These are phyloP conservation scores for Trametes polyzona DNA, from an alignment of 1,284 basidiomycete genomes.

Conservation along the genomic window DNA sequence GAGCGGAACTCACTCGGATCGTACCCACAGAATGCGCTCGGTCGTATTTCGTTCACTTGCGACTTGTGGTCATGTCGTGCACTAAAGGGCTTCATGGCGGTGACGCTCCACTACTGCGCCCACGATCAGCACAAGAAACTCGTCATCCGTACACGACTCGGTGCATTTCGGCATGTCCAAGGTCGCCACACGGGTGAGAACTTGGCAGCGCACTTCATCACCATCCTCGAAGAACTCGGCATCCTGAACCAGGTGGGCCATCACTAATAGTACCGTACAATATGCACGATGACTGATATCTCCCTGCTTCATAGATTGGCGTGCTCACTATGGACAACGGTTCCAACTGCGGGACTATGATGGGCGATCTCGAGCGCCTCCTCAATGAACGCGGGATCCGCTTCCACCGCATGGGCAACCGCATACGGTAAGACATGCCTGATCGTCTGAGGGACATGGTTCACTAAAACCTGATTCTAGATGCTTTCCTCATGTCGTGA, in stretches of 20 bases:
- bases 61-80: slow-evolving; percentile 24
- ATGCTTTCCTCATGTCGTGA: slow-evolving; percentile 41
- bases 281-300: too few species aligned
- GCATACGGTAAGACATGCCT: slow-evolving; percentile 22
- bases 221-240: slow-evolving; percentile 10
- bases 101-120: slow-evolving; percentile 23
- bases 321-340: slow-evolving; percentile 31
- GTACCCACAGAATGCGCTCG: background rate
- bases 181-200: slow-evolving; percentile 22
- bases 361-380: slow-evolving; percentile 21
- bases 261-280: background rate
- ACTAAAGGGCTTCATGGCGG: slow-evolving; percentile 20
- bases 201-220: slow-evolving; percentile 16
- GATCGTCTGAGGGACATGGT: background rate
- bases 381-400: slow-evolving; percentile 22
- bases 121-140: slow-evolving; percentile 1
- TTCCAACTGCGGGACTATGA: slow-evolving; percentile 31
- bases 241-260: slow-evolving; percentile 19
- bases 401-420: slow-evolving; percentile 33
- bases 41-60: slow-evolving; percentile 14
- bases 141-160: slow-evolving; percentile 12
- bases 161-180: slow-evolving; percentile 21
- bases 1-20: background rate
- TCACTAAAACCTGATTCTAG: slow-evolving; percentile 19
- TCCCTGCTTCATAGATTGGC: slow-evolving; percentile 21